Evolutionary conservation across 2,329 filamentous ascomycete genomes (phyloP).

Genomic region (Ceratocystis huliohia): DNA sequence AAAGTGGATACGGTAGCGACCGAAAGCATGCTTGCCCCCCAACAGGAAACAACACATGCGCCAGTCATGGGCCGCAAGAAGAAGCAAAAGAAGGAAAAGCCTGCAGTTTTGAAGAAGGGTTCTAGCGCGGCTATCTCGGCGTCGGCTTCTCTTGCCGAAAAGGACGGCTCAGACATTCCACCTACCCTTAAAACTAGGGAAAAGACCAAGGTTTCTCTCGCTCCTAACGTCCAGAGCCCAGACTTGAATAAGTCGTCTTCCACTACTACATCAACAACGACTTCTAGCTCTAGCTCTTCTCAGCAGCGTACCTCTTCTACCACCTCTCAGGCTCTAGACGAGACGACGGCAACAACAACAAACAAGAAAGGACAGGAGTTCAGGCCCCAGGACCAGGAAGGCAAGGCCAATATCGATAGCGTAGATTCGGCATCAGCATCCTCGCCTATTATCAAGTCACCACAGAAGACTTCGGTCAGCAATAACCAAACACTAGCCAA

Average conservation of each 20-base stretch:
- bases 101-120: conserved; percentile 24
- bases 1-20: conserved; percentile 49
- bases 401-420: not conserved
- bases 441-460: conserved; percentile 13
- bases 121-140: conserved; percentile 19
- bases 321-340: not conserved
- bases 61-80: conserved; percentile 72
- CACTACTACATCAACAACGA: not conserved
- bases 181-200: not conserved
- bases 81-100: conserved; percentile 68
- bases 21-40: conserved; percentile 39
- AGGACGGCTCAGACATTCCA: not conserved
- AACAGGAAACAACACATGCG: conserved; percentile 42
- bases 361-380: conserved; percentile 16
- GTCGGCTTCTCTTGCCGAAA: not conserved
- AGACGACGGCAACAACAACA: conserved; percentile 12
- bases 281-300: not conserved
- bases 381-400: not conserved
- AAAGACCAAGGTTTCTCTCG: not conserved
- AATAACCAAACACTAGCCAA: conserved; percentile 24
- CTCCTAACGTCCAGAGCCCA: not conserved
- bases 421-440: not conserved
- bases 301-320: not conserved
- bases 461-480: not conserved
- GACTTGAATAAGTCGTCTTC: not conserved